These are phyloP conservation scores for Rhizoctonia solani DNA, from an alignment of 1,284 basidiomycete genomes.

Conservation along the genomic window DNA sequence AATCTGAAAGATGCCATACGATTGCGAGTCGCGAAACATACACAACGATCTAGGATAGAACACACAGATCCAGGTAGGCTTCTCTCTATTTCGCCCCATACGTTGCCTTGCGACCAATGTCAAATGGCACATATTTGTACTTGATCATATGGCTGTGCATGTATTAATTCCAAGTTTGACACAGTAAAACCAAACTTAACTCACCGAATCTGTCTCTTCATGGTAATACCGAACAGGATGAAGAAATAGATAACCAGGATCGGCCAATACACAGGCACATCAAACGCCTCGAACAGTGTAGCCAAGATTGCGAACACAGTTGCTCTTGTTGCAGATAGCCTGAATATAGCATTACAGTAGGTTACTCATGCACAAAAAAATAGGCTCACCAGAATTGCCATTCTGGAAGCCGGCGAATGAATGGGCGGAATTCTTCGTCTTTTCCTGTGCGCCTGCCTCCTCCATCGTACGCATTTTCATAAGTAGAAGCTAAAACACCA, in stretches of 20 bases:
- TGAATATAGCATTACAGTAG: conserved; percentile 44
- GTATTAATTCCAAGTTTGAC: background rate
- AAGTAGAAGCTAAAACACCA: conserved; percentile 4
- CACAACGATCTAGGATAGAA: too few species aligned
- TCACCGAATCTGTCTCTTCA: conserved; percentile 92
- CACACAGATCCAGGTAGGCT: background rate
- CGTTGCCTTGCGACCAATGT: conserved; percentile 83
- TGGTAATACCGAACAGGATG: conserved; percentile 84
- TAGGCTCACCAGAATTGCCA: conserved; percentile 90
- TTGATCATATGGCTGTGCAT: conserved; percentile 91
- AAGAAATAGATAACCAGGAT: conserved; percentile 94
- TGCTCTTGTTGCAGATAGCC: conserved; percentile 91
- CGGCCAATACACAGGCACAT: conserved; percentile 98
- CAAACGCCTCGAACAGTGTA: conserved; percentile 80
- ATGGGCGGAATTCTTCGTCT: conserved; percentile 94
- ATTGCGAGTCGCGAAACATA: too few species aligned
- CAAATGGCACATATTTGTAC: conserved; percentile 94
- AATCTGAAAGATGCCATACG: too few species aligned
- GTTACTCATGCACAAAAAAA: background rate
- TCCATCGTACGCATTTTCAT: conserved; percentile 30
- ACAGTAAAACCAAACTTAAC: conserved; percentile 45
- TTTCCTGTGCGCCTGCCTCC: conserved; percentile 44
- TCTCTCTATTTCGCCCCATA: conserved; percentile 54
- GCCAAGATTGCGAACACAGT: conserved; percentile 78
- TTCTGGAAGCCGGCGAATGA: conserved; percentile 93